Percentiles rank a stretch among this genome's conserved stretches.
Evolutionary conservation across 139 green algal genomes (phyloP).

Genomic region (Mychonastes homosphaera): DNA sequence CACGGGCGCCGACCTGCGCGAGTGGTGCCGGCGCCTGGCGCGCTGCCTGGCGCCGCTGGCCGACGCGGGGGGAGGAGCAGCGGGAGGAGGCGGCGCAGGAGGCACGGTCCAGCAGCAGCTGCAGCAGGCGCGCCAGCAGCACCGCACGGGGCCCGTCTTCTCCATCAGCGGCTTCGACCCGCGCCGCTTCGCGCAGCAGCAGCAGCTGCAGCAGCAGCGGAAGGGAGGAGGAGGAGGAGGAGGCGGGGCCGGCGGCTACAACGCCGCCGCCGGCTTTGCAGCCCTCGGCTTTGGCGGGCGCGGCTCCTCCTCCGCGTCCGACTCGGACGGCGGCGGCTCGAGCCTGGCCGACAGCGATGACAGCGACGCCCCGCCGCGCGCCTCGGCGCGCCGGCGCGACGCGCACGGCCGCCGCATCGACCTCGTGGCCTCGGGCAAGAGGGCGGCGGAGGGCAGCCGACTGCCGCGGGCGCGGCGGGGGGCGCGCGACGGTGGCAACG

Average conservation of each 20-base stretch:
- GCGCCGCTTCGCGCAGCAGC: no score
- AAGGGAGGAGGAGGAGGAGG: not conserved
- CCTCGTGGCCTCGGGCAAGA: no score
- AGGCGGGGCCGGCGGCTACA: conserved; percentile 7
- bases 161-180: not conserved
- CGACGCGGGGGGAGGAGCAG: conserved; percentile 9
- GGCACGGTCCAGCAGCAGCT: not conserved
- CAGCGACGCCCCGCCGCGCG: no score
- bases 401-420: no score
- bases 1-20: conserved; percentile 16
- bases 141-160: conserved; percentile 7
- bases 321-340: no score
- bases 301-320: no score
- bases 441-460: no score
- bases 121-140: conserved; percentile 1
- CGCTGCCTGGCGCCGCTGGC: conserved; percentile 15
- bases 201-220: no score
- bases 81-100: not conserved
- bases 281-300: conserved; percentile 11
- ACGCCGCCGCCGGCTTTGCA: conserved; percentile 17
- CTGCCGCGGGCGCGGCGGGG: no score
- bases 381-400: no score
- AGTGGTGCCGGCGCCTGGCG: conserved; percentile 31
- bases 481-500: no score
- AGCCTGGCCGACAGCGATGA: no score